Evolutionary conservation across 176 grass and related monocot genomes (phyloP).

Genomic region (Guadua angustifolia): DNA sequence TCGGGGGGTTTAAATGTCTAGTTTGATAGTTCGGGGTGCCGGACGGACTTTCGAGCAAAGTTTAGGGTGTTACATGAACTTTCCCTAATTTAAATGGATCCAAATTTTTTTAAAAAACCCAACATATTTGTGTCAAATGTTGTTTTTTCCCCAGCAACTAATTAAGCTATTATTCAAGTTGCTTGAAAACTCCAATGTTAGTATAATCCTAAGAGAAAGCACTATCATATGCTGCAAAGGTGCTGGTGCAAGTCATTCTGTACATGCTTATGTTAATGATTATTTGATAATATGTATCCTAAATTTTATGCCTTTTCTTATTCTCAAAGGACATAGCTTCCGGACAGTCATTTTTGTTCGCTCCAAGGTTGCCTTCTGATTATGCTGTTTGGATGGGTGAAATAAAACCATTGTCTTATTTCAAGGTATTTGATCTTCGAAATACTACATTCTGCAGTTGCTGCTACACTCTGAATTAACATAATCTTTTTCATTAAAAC

Average conservation of each 20-base stretch:
- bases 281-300: neutral
- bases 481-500: slow-evolving; percentile 26
- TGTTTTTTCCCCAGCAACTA: no score
- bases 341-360: slow-evolving; percentile 82
- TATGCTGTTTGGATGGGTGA: slow-evolving; percentile 99
- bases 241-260: neutral
- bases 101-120: no score
- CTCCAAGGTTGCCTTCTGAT: slow-evolving; percentile 85
- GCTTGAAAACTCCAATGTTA: no score
- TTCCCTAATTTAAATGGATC: no score
- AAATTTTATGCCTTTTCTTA: slow-evolving; percentile 30
- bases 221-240: neutral
- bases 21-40: no score
- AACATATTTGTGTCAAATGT: no score
- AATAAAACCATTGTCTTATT: slow-evolving; percentile 72
- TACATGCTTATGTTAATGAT: slow-evolving; percentile 4
- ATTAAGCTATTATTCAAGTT: no score
- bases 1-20: no score
- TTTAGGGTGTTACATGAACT: no score
- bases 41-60: no score
- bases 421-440: slow-evolving; percentile 54
- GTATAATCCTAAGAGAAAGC: no score
- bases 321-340: slow-evolving; percentile 74
- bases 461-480: slow-evolving; percentile 10
- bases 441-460: neutral